phyloP scores from a whole-genome alignment of 2,329 filamentous ascomycete species.

The Botrytis hyacinthi region DNA sequence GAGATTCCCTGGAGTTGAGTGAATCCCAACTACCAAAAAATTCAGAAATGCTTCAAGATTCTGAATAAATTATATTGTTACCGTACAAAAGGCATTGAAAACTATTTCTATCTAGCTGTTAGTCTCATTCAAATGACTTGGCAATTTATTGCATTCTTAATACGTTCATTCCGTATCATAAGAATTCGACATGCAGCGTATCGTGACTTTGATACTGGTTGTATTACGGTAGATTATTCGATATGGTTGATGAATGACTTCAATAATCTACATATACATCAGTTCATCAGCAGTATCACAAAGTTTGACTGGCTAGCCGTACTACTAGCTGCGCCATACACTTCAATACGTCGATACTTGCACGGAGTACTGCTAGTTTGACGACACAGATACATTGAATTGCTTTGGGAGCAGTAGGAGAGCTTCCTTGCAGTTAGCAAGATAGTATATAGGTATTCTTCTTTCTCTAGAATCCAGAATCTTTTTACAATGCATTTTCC shows the following conservation, averaged over 20 bases:
- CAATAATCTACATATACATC: neutral
- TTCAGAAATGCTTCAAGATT: too few species aligned
- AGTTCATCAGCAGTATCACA: neutral
- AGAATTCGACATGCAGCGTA: neutral
- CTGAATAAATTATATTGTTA: too few species aligned
- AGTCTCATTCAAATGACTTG: too few species aligned
- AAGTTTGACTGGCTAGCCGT: neutral
- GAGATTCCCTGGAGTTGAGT: too few species aligned
- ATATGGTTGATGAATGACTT: neutral
- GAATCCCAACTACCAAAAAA: too few species aligned
- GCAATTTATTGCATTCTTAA: neutral
- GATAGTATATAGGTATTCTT: neutral
- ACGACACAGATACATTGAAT: neutral
- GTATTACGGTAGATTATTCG: neutral
- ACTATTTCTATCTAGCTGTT: too few species aligned
- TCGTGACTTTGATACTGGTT: neutral
- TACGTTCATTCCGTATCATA: neutral
- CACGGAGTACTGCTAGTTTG: neutral
- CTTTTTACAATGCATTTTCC: neutral
- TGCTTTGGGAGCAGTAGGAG: neutral
- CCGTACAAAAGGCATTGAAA: too few species aligned
- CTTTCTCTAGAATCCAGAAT: neutral
- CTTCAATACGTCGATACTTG: neutral
- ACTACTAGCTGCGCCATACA: neutral
- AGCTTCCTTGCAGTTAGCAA: neutral